Base-by-base conservation (phyloP, 1,139 yeast species). In the Pichia sp. region DNA sequence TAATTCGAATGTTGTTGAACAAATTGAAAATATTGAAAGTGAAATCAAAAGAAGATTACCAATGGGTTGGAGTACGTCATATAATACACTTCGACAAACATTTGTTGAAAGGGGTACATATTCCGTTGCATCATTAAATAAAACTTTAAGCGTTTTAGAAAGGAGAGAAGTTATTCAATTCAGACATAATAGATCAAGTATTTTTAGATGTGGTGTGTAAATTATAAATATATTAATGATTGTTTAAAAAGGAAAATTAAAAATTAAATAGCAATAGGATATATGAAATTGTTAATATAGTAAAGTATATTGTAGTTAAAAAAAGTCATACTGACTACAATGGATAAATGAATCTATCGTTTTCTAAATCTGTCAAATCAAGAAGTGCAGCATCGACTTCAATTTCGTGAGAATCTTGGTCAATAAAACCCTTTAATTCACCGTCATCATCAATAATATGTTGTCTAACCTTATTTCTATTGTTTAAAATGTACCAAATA, bases 1-100 rank as follows among this genome's bases (percentile, higher is more conserved):
- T 56, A 76, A 77, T 70, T 78, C 53, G 65, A 76, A 52, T 78
- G 62, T 67, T 22, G 79, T 59, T 69, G 79, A 80, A 39, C 95
- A 90, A 65, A 89, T 91, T 48, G 79, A 81, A 60, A 77, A 76
- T 63, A 89, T 93, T 49, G 97, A 91, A 66, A 82, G 79, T 46
- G 96, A 89, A 67, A 78, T 93, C 59, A 84, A 90, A 69, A 81
- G 95, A 69, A 81, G 99, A 67, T 75, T 93, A 60, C 98, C 99
- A 8, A 86, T 95, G 60, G 99, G 99, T 16, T 93, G 96, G 95
- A 87, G 96, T 34, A 90, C 98, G 1, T 85, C 95, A 28, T 88
- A 88, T 67, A 83, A 81, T 60, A 89, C 96, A 2, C 76, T 93
- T 54, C 78, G 89, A 61, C 80, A 84, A 58, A 96, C 93, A 69